Conservation (phyloP, 202 grass and related monocot genomes). For the Panicum virgatum region DNA sequence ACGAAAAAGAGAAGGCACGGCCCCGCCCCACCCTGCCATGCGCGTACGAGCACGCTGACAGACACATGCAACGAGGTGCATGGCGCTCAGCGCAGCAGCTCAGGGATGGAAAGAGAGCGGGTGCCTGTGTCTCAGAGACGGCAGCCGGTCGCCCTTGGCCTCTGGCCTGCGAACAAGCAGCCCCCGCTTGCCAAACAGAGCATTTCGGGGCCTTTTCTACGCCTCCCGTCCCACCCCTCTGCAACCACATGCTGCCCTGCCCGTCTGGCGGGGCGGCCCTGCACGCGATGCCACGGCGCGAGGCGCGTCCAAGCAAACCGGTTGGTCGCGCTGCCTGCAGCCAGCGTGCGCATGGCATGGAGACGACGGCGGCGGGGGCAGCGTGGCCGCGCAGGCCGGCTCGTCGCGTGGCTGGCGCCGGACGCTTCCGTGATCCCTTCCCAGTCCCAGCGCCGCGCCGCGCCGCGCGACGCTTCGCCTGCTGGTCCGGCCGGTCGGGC, state of each 20-base stretch:
- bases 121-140: background rate
- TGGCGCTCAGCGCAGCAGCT: background rate
- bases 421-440: background rate
- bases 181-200: background rate
- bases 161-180: constrained; percentile 14
- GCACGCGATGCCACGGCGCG: background rate
- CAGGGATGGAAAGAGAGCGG: background rate
- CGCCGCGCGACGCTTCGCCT: background rate
- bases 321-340: background rate
- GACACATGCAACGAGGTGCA: constrained; percentile 23
- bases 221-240: background rate
- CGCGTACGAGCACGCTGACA: background rate
- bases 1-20: background rate
- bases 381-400: background rate
- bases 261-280: too few relatives aligned
- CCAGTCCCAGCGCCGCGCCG: too few relatives aligned
- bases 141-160: background rate
- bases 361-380: background rate
- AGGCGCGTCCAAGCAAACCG: constrained; percentile 18
- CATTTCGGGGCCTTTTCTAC: constrained; percentile 9
- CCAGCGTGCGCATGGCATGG: background rate
- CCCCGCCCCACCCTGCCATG: background rate
- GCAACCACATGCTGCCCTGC: constrained; percentile 20
- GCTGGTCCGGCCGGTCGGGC: background rate
- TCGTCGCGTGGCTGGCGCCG: constrained; percentile 27